Base-by-base conservation (phyloP, 1,139 yeast species). In the Kodamaea ohmeri region DNA sequence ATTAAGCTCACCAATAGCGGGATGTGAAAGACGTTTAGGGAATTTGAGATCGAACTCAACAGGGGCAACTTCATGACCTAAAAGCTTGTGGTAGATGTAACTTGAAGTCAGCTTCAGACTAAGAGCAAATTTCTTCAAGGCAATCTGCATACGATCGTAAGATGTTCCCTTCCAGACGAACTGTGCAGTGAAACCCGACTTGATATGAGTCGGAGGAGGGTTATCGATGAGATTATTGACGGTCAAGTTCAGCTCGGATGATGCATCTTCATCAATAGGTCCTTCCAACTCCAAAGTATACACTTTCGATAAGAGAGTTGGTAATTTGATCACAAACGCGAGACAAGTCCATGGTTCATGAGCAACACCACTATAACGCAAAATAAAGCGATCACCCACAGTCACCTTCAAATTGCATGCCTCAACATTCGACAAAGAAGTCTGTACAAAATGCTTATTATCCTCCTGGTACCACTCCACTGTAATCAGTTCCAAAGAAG, bases 131-230 rank as follows among this genome's bases (percentile, higher is more conserved):
- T 59, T 60, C 41, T 71, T 76, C 62, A 90, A 64, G 0, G 96
- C 94, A 18, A 67, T 64, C 61, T 87, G 96, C 92, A 88, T 87
- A 54, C 97, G 76, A 28, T 77, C 82, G 55, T 83, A 89, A 1
- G 95, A 71, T 1, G 83, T 79, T 14, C 92, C 94, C 48, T 85
- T 85, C 97, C 97, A 90, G 38, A 86, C 86, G 56, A 87, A 85
- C 53, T 87, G 94, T 1, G 92, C 90, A 1, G 92, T 80, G 58
- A 86, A 90, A 24, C 83, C 87, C 3, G 79, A 71, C 2, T 76
- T 73, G 33, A 76, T 56, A 43, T 80, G 71, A 3, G 80, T 76
- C n/a, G 94, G 94, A 0, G 58, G 26, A 6, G 8, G 7, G 12
- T 5, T 13, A 24, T 6, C 12, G n/a, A n/a, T n/a, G n/a, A n/a